A percentile compares a stretch with the other conserved stretches of the same genome.
Conservation (phyloP, 2,329 filamentous ascomycete species). For the Penicillium italicum region DNA sequence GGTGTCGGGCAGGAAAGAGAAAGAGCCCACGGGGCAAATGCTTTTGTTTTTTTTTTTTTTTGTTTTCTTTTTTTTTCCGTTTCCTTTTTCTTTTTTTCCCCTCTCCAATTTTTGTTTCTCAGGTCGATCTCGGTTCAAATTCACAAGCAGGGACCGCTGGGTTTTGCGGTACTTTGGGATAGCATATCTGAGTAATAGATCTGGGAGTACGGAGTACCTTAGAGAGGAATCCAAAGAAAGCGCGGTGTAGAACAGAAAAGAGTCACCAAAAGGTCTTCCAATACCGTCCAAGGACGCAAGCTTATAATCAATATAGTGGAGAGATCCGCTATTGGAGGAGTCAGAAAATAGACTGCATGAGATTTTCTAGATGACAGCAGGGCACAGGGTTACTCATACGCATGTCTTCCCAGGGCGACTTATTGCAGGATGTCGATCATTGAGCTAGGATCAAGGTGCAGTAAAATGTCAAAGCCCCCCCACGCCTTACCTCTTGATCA, state of each 20-base stretch:
- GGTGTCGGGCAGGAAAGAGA: conserved; percentile 18
- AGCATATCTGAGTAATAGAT: conserved; percentile 30
- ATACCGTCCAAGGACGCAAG: conserved; percentile 24
- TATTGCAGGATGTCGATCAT: conserved; percentile 41
- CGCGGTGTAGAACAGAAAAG: conserved; percentile 11
- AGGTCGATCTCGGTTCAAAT: conserved; percentile 8
- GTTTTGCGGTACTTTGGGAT: conserved; percentile 20
- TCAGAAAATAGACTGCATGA: conserved; percentile 37
- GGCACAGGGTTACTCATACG: conserved; percentile 37
- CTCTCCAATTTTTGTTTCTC: not conserved
- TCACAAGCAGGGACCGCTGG: conserved; percentile 25
- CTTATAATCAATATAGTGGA: conserved; percentile 34
- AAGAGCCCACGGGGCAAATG: conserved; percentile 15
- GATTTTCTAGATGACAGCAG: conserved; percentile 36
- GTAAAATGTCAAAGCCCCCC: conserved; percentile 23
- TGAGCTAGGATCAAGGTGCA: conserved; percentile 32
- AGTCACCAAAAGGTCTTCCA: conserved; percentile 21
- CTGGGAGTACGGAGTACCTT: not conserved
- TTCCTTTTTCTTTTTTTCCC: not conserved
- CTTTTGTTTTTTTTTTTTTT: not conserved
- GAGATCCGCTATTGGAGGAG: conserved; percentile 36
- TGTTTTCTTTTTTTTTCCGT: not conserved
- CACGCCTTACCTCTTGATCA: conserved; percentile 20
- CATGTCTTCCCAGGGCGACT: conserved; percentile 32
- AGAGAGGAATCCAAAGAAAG: not conserved